phyloP scores from a whole-genome alignment of 2,329 filamentous ascomycete species.

The Nannizziopsis arthrosporioides region DNA sequence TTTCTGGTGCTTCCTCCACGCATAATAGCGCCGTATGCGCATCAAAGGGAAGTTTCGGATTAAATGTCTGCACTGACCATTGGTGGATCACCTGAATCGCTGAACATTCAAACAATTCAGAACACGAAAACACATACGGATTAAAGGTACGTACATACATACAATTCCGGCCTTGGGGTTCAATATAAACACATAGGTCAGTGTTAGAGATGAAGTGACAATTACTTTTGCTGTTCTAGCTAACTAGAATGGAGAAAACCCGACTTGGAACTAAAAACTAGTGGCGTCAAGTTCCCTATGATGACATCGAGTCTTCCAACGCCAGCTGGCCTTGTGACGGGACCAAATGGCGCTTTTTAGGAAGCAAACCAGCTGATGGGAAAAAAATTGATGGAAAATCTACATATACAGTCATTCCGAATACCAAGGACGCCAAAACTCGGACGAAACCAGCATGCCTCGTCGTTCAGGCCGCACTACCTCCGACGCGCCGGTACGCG shows the following conservation, averaged over 20 bases:
- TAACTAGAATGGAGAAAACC: neutral
- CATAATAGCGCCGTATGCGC: too few species aligned
- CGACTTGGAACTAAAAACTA: neutral
- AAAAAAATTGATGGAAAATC: too few species aligned
- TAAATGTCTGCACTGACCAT: too few species aligned
- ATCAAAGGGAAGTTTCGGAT: too few species aligned
- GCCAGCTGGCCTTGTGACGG: neutral
- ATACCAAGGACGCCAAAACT: neutral
- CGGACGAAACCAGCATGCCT: constrained; percentile 8
- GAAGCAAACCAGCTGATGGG: too few species aligned
- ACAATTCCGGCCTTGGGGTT: too few species aligned
- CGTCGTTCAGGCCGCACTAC: constrained; percentile 9
- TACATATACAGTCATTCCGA: too few species aligned
- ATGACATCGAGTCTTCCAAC: neutral
- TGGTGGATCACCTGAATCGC: too few species aligned
- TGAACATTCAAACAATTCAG: too few species aligned
- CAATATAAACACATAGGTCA: neutral
- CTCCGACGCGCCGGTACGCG: neutral
- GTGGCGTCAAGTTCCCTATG: neutral
- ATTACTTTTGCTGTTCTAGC: neutral
- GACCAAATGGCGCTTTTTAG: neutral
- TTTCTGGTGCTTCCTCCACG: too few species aligned
- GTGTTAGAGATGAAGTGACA: neutral
- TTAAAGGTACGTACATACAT: neutral
- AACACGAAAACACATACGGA: neutral